Conservation (phyloP, 192 early-diverging fungal genomes). For the Gryganskiella cystojenkinii region DNA sequence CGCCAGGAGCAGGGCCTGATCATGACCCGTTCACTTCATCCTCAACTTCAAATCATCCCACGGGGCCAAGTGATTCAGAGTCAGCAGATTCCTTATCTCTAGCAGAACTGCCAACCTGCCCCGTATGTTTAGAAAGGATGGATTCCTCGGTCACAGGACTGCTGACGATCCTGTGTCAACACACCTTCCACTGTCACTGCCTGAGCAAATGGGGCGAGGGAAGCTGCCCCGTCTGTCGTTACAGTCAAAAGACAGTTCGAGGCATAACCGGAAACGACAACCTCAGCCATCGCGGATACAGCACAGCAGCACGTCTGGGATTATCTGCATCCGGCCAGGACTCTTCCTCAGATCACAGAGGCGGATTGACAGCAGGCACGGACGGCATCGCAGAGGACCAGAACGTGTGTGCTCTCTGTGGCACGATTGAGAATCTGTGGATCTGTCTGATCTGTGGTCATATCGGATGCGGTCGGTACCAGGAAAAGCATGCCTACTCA, state of each 20-base stretch:
- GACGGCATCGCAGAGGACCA: conserved; percentile 31
- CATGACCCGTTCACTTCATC: no score
- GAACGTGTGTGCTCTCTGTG: conserved; percentile 80
- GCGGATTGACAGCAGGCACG: conserved; percentile 17
- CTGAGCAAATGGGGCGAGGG: conserved; percentile 92
- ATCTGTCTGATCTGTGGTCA: conserved; percentile 97
- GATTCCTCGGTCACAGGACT: conserved; percentile 90
- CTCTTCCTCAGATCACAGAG: no score
- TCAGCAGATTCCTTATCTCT: conserved; percentile 32
- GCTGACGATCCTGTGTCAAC: conserved; percentile 93
- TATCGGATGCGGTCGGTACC: conserved; percentile 96
- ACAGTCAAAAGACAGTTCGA: conserved; percentile 66
- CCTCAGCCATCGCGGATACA: not conserved
- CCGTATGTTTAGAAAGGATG: conserved; percentile 97
- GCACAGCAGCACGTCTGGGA: no score
- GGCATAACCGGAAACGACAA: not conserved
- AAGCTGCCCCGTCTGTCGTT: conserved; percentile 93
- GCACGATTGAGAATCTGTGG: conserved; percentile 87
- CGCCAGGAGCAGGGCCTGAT: not conserved
- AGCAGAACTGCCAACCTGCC: conserved; percentile 91
- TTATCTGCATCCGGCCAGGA: no score
- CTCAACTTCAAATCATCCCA: conserved; percentile 7
- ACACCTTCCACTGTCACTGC: conserved; percentile 95
- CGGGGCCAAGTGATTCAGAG: not conserved
- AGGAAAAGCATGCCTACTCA: conserved; percentile 86